These are phyloP conservation scores for Fusarium floridanum DNA, from an alignment of 2,329 filamentous ascomycete species.

Conservation along the genomic window DNA sequence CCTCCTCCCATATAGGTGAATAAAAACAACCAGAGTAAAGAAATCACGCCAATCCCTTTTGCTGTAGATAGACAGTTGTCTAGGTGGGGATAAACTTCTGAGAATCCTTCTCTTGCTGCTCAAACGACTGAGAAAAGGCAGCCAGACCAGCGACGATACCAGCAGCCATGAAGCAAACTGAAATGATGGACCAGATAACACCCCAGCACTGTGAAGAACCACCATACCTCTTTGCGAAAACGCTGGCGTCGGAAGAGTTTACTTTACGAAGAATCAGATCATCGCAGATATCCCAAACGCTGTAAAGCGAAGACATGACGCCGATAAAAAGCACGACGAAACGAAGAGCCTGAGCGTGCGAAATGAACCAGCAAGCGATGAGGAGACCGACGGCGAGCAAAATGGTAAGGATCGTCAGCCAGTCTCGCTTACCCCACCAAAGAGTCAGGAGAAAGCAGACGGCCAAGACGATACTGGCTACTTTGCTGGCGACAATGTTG, in stretches of 20 bases:
- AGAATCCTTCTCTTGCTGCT: conserved; percentile 77
- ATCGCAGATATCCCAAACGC: conserved; percentile 88
- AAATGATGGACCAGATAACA: conserved; percentile 81
- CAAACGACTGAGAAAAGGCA: conserved; percentile 78
- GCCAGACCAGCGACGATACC: conserved; percentile 83
- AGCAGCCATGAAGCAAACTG: conserved; percentile 76
- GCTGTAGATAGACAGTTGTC: too few relatives aligned
- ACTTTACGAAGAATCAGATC: conserved; percentile 85
- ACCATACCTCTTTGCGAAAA: conserved; percentile 82
- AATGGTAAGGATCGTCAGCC: conserved; percentile 80
- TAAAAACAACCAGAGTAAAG: neutral
- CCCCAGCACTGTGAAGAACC: conserved; percentile 87
- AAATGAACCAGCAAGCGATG: conserved; percentile 84
- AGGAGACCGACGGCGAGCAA: conserved; percentile 77
- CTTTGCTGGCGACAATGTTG: conserved; percentile 83
- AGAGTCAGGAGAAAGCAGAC: conserved; percentile 83
- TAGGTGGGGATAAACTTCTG: conserved; percentile 72
- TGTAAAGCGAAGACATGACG: conserved; percentile 85
- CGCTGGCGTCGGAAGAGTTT: conserved; percentile 82
- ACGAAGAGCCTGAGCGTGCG: conserved; percentile 78
- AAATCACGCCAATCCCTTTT: neutral
- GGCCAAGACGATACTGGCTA: conserved; percentile 80
- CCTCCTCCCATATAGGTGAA: neutral
- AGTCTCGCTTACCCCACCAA: conserved; percentile 85
- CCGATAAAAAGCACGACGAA: conserved; percentile 85